phyloP scores from a whole-genome alignment of 129 eudicot genomes.

The Lonicera japonica region DNA sequence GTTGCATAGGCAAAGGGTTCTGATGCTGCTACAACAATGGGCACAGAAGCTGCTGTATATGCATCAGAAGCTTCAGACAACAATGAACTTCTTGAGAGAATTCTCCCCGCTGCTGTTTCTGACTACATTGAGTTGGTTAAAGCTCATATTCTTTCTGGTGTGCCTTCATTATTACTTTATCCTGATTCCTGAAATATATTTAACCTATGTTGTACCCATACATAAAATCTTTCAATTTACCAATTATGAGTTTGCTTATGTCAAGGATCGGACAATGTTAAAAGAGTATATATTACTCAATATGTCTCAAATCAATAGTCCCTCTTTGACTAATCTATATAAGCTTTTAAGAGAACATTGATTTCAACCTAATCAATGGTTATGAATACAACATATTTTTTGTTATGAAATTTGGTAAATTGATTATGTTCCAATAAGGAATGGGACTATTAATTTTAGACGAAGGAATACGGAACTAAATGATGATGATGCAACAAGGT shows the following conservation, averaged over 20 bases:
- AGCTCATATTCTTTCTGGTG: constrained; percentile 80
- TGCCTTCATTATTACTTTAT: constrained; percentile 8
- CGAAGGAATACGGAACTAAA: no score
- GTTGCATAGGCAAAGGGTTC: constrained; percentile 77
- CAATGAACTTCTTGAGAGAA: constrained; percentile 75
- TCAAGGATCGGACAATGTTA: no score
- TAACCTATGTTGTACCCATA: not conserved
- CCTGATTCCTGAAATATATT: not conserved
- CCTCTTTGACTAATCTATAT: no score
- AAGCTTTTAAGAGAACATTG: no score
- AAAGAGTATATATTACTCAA: no score
- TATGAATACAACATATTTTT: not conserved
- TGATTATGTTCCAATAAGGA: not conserved
- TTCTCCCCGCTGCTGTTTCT: constrained; percentile 80
- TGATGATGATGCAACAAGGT: no score
- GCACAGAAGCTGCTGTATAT: constrained; percentile 92
- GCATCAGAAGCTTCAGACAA: constrained; percentile 94
- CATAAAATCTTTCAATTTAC: no score
- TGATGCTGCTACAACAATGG: constrained; percentile 83
- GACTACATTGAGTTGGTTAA: constrained; percentile 73
- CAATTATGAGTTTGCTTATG: no score
- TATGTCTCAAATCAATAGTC: no score
- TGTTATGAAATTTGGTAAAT: not conserved
- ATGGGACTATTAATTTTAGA: no score
- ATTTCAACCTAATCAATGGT: no score